phyloP scores from a whole-genome alignment of 345 rosid genomes.

The Populus euphratica region DNA sequence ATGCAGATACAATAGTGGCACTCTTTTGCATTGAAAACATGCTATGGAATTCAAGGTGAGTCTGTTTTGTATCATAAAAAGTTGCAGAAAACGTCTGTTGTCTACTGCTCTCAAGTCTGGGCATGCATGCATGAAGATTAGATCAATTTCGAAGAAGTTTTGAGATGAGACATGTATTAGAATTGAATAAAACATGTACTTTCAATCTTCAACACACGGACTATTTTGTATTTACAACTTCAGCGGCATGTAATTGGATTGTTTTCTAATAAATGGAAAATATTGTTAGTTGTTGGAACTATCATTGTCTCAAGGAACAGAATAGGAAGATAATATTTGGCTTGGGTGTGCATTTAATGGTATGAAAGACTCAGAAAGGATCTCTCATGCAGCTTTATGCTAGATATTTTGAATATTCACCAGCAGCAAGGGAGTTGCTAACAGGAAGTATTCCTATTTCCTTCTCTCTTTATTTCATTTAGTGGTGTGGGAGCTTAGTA shows the following conservation, averaged over 20 bases:
- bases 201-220: neutral
- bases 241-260: neutral
- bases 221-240: neutral
- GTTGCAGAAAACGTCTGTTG: neutral
- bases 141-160: neutral
- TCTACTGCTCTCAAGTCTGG: neutral
- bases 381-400: conserved; percentile 73
- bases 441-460: conserved; percentile 30
- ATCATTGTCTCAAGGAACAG: neutral
- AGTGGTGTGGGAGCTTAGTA: neutral
- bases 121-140: neutral
- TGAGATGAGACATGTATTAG: neutral
- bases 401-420: conserved; percentile 51
- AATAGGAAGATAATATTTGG: neutral
- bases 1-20: conserved; percentile 1
- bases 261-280: neutral
- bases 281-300: neutral
- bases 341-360: neutral
- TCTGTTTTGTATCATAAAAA: neutral
- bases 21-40: conserved; percentile 6
- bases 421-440: conserved; percentile 47
- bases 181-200: neutral
- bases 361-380: neutral
- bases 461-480: neutral
- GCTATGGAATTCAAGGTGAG: neutral